These are phyloP conservation scores for Ogataea wickerhamii DNA, from an alignment of 805 yeast species.

Conservation along the genomic window DNA sequence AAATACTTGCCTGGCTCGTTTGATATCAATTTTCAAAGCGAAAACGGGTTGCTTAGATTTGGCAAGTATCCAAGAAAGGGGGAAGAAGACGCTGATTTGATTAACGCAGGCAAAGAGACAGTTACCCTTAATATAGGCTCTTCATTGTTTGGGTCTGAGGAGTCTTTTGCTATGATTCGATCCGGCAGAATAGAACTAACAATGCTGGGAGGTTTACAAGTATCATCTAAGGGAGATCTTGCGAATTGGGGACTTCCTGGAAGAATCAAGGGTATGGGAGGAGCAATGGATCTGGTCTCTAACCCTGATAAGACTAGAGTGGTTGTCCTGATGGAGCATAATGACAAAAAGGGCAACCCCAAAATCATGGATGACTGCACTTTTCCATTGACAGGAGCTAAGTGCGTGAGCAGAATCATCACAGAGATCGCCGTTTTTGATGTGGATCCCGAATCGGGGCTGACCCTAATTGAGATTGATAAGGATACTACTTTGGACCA, in stretches of 20 bases:
- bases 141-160: slow-evolving; percentile 46
- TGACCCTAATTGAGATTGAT: slow-evolving; percentile 41
- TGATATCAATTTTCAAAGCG: slow-evolving; percentile 42
- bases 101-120: slow-evolving; percentile 52
- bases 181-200: slow-evolving; percentile 43
- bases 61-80: slow-evolving; percentile 44
- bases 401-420: slow-evolving; percentile 43
- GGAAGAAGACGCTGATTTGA: slow-evolving; percentile 45
- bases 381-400: slow-evolving; percentile 46
- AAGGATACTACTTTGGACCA: slow-evolving; percentile 30
- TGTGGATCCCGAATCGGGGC: slow-evolving; percentile 35
- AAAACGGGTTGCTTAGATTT: slow-evolving; percentile 47
- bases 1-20: slow-evolving; percentile 35
- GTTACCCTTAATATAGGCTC: slow-evolving; percentile 46
- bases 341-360: slow-evolving; percentile 43
- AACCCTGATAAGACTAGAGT: slow-evolving; percentile 43
- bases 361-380: slow-evolving; percentile 42
- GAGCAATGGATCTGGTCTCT: slow-evolving; percentile 51
- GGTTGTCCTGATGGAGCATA: slow-evolving; percentile 46
- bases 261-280: slow-evolving; percentile 50
- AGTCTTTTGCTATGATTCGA: slow-evolving; percentile 49
- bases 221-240: slow-evolving; percentile 44
- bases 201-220: slow-evolving; percentile 49
- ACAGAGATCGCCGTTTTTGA: slow-evolving; percentile 49
- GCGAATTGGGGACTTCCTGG: slow-evolving; percentile 56